Evolutionary conservation across 1,284 basidiomycete genomes (phyloP), one percentile per base, ranked within the genome.

Genomic region (Cutaneotrichosporon arboriforme): DNA sequence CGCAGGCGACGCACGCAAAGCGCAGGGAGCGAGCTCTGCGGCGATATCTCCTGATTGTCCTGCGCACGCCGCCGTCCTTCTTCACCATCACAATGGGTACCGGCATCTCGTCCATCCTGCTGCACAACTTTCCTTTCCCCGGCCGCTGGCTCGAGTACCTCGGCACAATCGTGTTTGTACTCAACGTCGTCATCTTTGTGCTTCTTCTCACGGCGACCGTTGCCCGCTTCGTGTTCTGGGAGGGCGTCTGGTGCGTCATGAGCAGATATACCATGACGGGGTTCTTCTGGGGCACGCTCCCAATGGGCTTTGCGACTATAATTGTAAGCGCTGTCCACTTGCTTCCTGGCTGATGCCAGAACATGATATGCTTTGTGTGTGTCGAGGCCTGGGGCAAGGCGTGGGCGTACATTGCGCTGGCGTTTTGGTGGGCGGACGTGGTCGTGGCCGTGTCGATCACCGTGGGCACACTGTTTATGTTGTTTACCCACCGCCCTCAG

Each of bases 341-440:
- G 17, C 50, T 4, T 51, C 18, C 33, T 10, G 7, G 63, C 67
- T 38, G 75, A 59, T 43, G 65, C 18, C 51, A 68, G 64, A 74
- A 71, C 60, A 77, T 78, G 76, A 67, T 84, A 49, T 83, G 69
- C 0, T 62, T 74, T 34, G 67, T 67, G 1, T 72, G 71, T 44
- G 69, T 73, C 1, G 66, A 70, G 1, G 63, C 65, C 0, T 77
- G 82, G 34, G 84, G 84, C 12, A 69, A 65, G 34, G 48, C 64
- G 0, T 85, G 87, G 67, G 72, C 84, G 0, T 82, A 80, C 51
- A 73, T 81, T 35, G 72, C 86, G n/a, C 86, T 86, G 81, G 80
- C 67, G 1, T 65, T 87, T 10, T 90, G 88, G 87, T 89, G 86
- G 87, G 58, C 84, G 34, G 81, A 86, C 59, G 77, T 82, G 1